Evolutionary conservation across 176 grass and related monocot genomes (phyloP).

Genomic region (Carex parvula): DNA sequence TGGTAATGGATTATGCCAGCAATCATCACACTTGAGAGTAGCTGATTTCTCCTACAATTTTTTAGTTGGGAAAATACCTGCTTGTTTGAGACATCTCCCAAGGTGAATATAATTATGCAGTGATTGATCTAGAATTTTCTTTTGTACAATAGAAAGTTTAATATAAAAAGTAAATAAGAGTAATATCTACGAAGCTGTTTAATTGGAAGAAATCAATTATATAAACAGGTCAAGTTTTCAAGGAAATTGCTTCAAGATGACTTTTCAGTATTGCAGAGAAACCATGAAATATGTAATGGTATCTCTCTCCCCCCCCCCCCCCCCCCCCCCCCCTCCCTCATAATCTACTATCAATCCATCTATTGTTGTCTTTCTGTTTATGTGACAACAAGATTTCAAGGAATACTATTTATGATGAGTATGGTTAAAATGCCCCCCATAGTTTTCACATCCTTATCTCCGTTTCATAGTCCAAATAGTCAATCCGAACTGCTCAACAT

Average conservation of each 20-base stretch:
- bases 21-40: slow-evolving; percentile 49
- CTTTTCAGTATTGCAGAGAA: slow-evolving; percentile 54
- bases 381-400: not conserved
- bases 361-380: not conserved
- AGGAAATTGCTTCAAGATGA: slow-evolving; percentile 93
- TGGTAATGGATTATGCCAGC: slow-evolving; percentile 54
- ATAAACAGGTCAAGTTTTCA: slow-evolving; percentile 83
- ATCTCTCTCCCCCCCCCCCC: not conserved
- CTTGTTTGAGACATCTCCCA: slow-evolving; percentile 92
- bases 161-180: not conserved
- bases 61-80: slow-evolving; percentile 81
- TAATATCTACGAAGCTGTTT: not conserved
- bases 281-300: slow-evolving; percentile 53
- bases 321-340: not conserved
- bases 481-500: too few species aligned
- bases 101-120: slow-evolving; percentile 44
- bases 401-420: not conserved
- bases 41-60: slow-evolving; percentile 98
- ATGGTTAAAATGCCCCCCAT: too few species aligned
- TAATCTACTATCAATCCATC: not conserved
- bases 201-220: not conserved
- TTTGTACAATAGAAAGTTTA: slow-evolving; percentile 29
- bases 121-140: slow-evolving; percentile 4
- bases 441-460: too few species aligned
- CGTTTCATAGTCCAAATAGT: too few species aligned